Percentiles rank a stretch among this genome's conserved stretches.
phyloP scores from a whole-genome alignment of 164 flowering plant species.

The Malania oleifera region DNA sequence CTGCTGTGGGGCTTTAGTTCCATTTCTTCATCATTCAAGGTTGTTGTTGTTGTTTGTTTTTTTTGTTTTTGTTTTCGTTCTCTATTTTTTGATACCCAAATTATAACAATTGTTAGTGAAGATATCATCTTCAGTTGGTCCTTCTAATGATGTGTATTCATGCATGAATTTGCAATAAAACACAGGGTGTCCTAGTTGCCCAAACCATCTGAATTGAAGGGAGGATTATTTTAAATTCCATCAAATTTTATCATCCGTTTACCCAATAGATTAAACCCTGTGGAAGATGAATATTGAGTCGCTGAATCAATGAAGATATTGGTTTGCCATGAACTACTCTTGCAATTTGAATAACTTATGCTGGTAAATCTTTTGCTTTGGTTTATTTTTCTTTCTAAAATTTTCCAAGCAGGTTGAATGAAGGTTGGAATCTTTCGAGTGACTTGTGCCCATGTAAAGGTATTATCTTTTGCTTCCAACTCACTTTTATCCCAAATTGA shows the following conservation, averaged over 20 bases:
- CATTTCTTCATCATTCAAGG: slow-evolving; percentile 36
- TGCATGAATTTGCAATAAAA: no score
- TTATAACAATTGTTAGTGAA: no score
- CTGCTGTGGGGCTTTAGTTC: slow-evolving; percentile 33
- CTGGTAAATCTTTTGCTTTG: background rate
- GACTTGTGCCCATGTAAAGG: slow-evolving; percentile 64
- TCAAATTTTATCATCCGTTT: no score
- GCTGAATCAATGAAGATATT: background rate
- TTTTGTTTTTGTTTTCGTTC: background rate
- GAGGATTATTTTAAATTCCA: no score
- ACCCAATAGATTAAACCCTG: no score
- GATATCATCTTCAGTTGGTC: no score
- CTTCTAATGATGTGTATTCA: no score
- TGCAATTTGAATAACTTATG: background rate
- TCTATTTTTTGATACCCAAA: background rate
- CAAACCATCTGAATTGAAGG: no score
- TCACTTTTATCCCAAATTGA: background rate
- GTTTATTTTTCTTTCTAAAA: slow-evolving; percentile 8
- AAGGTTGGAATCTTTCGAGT: slow-evolving; percentile 66
- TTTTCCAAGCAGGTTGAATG: slow-evolving; percentile 42
- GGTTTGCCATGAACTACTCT: background rate
- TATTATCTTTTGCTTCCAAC: slow-evolving; percentile 20
- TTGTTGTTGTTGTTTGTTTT: slow-evolving; percentile 14
- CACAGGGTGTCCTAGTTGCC: no score
- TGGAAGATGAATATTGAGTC: background rate